These are phyloP conservation scores for Zygoascus biomembranicola DNA, from an alignment of 805 yeast genomes.

Conservation along the genomic window DNA sequence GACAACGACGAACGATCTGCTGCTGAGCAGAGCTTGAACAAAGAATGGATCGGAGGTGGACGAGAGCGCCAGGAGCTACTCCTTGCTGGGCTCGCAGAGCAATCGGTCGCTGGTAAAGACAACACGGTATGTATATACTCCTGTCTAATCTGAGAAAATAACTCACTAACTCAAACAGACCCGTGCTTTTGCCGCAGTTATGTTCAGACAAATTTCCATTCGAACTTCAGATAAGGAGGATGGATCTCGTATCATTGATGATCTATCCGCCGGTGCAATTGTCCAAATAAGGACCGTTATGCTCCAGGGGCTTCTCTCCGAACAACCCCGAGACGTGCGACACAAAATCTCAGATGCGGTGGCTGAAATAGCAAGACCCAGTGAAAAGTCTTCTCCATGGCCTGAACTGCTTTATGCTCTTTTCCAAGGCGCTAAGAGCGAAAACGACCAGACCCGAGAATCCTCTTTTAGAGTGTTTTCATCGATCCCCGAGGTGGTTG, in stretches of 20 bases:
- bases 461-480: constrained; percentile 86
- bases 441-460: constrained; percentile 68
- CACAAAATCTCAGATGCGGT: constrained; percentile 92
- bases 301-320: constrained; percentile 57
- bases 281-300: constrained; percentile 56
- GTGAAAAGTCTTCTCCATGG: constrained; percentile 45
- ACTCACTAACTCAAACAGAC: constrained; percentile 9
- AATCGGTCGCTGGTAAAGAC: constrained; percentile 53
- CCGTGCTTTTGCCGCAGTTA: constrained; percentile 71
- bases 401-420: constrained; percentile 69
- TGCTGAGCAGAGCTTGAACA: constrained; percentile 68
- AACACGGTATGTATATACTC: constrained; percentile 1
- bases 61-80: constrained; percentile 57
- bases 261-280: constrained; percentile 49
- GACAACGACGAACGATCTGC: constrained; percentile 65
- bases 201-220: constrained; percentile 73
- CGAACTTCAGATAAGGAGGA: constrained; percentile 36
- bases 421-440: constrained; percentile 50
- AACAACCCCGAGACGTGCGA: constrained; percentile 68
- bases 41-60: constrained; percentile 58
- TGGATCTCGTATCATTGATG: constrained; percentile 70
- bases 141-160: background rate
- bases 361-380: constrained; percentile 74
- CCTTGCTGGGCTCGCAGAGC: constrained; percentile 72
- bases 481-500: constrained; percentile 71